Percentiles rank a stretch among this genome's conserved stretches.
These are phyloP conservation scores for Neonectria sp. DNA, from an alignment of 2,329 filamentous ascomycete genomes.

Conservation along the genomic window DNA sequence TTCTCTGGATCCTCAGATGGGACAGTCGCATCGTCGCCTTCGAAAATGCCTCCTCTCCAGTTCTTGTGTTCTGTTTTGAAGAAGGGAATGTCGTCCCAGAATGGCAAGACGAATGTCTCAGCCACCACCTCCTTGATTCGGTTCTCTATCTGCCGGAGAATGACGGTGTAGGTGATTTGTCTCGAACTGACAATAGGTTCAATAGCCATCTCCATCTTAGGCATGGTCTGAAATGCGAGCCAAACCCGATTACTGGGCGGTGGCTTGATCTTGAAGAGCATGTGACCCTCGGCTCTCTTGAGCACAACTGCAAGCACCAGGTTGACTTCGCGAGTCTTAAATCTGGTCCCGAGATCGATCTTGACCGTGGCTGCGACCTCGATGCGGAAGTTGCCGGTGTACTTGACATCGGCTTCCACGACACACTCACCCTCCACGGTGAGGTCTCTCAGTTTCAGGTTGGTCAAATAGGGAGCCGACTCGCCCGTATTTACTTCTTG, in stretches of 20 bases:
- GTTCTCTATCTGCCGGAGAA: conserved; percentile 93
- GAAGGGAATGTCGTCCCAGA: conserved; percentile 97
- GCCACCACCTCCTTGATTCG: conserved; percentile 94
- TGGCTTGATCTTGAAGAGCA: conserved; percentile 90
- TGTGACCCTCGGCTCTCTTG: conserved; percentile 87
- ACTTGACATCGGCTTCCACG: conserved; percentile 89
- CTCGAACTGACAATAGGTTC: conserved; percentile 96
- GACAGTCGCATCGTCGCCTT: conserved; percentile 66
- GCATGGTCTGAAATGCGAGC: conserved; percentile 95
- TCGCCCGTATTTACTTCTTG: conserved; percentile 89
- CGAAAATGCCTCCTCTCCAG: conserved; percentile 89
- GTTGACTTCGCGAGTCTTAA: conserved; percentile 92
- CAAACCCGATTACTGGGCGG: conserved; percentile 97
- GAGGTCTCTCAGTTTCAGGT: conserved; percentile 88
- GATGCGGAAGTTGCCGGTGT: conserved; percentile 89
- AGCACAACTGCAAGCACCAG: conserved; percentile 89
- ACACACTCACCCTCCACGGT: conserved; percentile 93
- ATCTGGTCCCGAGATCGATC: conserved; percentile 89
- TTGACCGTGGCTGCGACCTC: conserved; percentile 94
- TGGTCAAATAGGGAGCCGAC: conserved; percentile 89
- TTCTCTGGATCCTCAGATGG: conserved; percentile 39
- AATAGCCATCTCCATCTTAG: conserved; percentile 93
- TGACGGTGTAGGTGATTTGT: conserved; percentile 94
- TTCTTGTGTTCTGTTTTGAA: conserved; percentile 83
- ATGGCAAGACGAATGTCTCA: conserved; percentile 91